Evolutionary conservation across 148 eudicot genomes (phyloP).

Genomic region (Rhododendron henanense): DNA sequence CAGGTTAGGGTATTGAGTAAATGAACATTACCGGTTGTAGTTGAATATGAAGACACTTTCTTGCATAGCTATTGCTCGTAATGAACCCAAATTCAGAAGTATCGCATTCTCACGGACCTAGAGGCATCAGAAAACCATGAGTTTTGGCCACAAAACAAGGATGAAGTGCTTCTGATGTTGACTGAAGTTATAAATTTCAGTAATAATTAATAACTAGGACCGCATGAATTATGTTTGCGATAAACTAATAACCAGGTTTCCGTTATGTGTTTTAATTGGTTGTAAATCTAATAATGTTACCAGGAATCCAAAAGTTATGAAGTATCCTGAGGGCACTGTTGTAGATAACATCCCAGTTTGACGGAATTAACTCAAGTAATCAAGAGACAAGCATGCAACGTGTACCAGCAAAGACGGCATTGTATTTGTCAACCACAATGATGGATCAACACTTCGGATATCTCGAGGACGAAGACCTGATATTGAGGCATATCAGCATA

Average conservation of each 20-base stretch:
- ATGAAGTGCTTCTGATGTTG: neutral
- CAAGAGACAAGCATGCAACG: neutral
- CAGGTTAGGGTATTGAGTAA: neutral
- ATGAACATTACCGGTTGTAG: slow-evolving; percentile 67
- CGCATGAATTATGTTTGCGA: neutral
- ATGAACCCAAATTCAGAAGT: slow-evolving; percentile 85
- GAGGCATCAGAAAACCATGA: slow-evolving; percentile 16
- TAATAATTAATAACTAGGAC: neutral
- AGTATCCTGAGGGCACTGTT: neutral
- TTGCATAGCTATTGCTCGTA: slow-evolving; percentile 95
- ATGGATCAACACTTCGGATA: slow-evolving; percentile 92
- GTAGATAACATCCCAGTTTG: neutral
- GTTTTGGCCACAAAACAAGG: neutral
- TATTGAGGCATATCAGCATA: neutral
- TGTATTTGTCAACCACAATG: slow-evolving; percentile 93
- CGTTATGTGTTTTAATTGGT: neutral
- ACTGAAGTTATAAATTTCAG: neutral
- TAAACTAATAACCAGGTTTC: neutral
- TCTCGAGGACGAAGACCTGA: slow-evolving; percentile 99
- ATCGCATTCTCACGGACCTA: slow-evolving; percentile 93
- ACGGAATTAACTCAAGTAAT: neutral
- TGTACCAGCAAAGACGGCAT: slow-evolving; percentile 97
- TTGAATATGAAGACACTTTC: slow-evolving; percentile 87
- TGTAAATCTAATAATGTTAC: neutral
- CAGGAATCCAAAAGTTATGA: neutral